These are phyloP conservation scores for Naganishia vishniacii DNA, from an alignment of 768 basidiomycete genomes.

Conservation along the genomic window DNA sequence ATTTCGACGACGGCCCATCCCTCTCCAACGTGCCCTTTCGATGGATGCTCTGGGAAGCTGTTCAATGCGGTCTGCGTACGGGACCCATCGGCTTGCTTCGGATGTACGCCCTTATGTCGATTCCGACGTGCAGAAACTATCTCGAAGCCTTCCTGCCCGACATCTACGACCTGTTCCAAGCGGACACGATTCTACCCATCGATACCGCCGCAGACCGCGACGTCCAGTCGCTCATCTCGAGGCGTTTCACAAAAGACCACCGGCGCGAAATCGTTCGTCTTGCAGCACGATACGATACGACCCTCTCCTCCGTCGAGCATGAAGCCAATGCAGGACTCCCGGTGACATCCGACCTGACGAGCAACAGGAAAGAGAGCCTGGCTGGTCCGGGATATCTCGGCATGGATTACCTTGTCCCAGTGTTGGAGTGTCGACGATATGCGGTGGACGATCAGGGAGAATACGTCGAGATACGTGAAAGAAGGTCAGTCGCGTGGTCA, in stretches of 20 bases:
- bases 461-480: too few relatives aligned
- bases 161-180: not conserved
- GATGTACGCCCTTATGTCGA: not conserved
- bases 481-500: too few relatives aligned
- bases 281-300: not conserved
- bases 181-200: not conserved
- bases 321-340: not conserved
- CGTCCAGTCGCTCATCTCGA: not conserved
- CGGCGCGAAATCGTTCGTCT: not conserved
- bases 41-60: constrained; percentile 39
- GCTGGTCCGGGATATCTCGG: too few relatives aligned
- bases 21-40: constrained; percentile 30
- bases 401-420: too few relatives aligned
- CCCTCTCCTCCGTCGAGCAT: too few relatives aligned
- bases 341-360: not conserved
- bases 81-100: not conserved
- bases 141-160: not conserved
- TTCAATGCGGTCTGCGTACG: constrained; percentile 28
- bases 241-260: not conserved
- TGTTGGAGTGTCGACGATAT: too few relatives aligned
- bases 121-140: not conserved
- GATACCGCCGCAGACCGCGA: not conserved
- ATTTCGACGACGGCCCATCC: constrained; percentile 2
- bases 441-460: too few relatives aligned
- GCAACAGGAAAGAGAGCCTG: not conserved